Percentiles rank a stretch among this genome's conserved stretches.
Evolutionary conservation across 352 stramenopile species (phyloP).

Genomic region (Globisporangium ultimum): DNA sequence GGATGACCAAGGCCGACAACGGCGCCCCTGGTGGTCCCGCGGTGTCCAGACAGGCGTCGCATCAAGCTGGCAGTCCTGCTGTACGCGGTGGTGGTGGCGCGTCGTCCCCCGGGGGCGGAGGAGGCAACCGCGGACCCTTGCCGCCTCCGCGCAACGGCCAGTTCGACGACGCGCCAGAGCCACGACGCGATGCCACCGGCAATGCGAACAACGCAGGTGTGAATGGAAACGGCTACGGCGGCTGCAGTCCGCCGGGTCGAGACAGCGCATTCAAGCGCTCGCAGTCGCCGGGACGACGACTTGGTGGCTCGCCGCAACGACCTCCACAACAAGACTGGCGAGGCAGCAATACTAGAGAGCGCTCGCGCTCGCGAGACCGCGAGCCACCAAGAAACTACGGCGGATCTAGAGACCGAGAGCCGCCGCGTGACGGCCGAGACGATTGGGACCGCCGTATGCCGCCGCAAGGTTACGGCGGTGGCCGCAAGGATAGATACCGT

Average conservation of each 20-base stretch:
- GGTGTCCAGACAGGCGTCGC: background rate
- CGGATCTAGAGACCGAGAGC: slow-evolving; percentile 9
- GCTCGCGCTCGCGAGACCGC: slow-evolving; percentile 21
- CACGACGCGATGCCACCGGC: slow-evolving; percentile 10
- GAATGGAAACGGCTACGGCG: slow-evolving; percentile 3
- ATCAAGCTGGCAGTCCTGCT: background rate
- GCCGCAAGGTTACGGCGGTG: slow-evolving; percentile 3
- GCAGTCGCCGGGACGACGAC: slow-evolving; percentile 4
- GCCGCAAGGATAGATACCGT: slow-evolving; percentile 12
- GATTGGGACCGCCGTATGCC: slow-evolving; percentile 5
- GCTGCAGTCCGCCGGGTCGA: background rate
- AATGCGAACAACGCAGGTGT: slow-evolving; percentile 1
- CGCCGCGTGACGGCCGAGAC: background rate
- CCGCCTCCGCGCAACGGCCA: slow-evolving; percentile 40
- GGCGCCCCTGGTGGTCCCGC: slow-evolving; percentile 2
- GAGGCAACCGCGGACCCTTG: slow-evolving; percentile 9
- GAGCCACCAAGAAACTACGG: slow-evolving; percentile 11
- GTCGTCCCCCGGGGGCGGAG: slow-evolving; percentile 6
- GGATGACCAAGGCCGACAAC: slow-evolving; percentile 74
- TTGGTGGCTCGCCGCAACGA: too few relatives aligned
- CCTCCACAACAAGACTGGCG: slow-evolving; percentile 20
- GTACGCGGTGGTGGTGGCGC: background rate
- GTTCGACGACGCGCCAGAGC: slow-evolving; percentile 64
- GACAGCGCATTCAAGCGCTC: slow-evolving; percentile 3
- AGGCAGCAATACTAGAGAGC: slow-evolving; percentile 13